Evolutionary conservation across 495 filamentous ascomycete species (phyloP).

Genomic region (Talaromyces nanjingensis): DNA sequence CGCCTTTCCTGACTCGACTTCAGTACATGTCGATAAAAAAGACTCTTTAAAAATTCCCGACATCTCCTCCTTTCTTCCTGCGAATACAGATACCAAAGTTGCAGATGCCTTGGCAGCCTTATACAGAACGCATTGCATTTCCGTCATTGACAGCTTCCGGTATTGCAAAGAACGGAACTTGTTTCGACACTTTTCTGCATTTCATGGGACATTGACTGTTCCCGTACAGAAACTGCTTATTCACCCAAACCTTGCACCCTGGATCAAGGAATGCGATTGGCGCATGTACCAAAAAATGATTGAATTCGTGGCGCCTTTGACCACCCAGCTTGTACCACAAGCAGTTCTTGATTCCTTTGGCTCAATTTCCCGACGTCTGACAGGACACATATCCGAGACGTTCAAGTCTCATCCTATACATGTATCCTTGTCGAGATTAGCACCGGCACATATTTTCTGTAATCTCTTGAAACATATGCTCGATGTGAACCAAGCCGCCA

Average conservation of each 20-base stretch:
- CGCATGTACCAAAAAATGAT: conserved; percentile 96
- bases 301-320: conserved; percentile 74
- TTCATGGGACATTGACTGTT: conserved; percentile 91
- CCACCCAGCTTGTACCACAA: conserved; percentile 81
- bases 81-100: conserved; percentile 68
- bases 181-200: conserved; percentile 89
- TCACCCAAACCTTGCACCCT: conserved; percentile 72
- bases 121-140: conserved; percentile 91
- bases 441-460: conserved; percentile 84
- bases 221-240: conserved; percentile 93
- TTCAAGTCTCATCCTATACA: conserved; percentile 78
- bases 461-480: conserved; percentile 76
- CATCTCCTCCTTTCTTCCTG: conserved; percentile 68
- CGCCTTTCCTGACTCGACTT: conserved; percentile 52
- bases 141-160: conserved; percentile 86
- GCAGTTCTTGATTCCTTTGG: conserved; percentile 75
- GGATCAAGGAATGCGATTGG: conserved; percentile 94
- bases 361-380: conserved; percentile 73
- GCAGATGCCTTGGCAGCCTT: conserved; percentile 75
- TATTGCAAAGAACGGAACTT: conserved; percentile 94
- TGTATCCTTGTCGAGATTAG: conserved; percentile 75
- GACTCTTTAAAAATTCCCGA: conserved; percentile 69
- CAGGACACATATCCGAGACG: conserved; percentile 64
- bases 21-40: conserved; percentile 50
- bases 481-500: conserved; percentile 82